Base-by-base conservation (phyloP, 345 rosid species). In the Diplotaxis tenuifolia region DNA sequence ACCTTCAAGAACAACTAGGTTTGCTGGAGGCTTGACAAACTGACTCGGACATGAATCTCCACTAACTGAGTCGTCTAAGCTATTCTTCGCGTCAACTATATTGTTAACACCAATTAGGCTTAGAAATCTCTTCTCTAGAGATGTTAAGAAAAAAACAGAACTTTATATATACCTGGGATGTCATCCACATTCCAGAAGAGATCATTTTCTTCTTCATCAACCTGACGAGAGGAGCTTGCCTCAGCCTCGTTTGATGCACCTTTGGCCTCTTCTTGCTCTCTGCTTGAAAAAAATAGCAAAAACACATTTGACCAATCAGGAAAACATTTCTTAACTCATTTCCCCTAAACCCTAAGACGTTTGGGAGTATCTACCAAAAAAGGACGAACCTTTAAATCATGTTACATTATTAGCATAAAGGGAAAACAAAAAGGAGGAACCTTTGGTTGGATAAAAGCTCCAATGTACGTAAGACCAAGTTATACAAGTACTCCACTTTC, bases 401-500 rank as follows among this genome's bases (percentile, higher is more conserved):
- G n/a, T 73, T 73, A n/a, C 27, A 0, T 25, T 4, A 60, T 6
- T 22, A 62, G 18, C 11, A n/a, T n/a, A n/a, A n/a, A n/a, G n/a
- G n/a, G n/a, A n/a, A n/a, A n/a, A n/a, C n/a, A n/a, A n/a, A n/a
- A 72, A 76, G 34, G 60, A 32, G 78, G 18, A 66, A 95, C 98
- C 98, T 88, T 69, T 86, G 86, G 62, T 84, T 83, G 20, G 97
- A 92, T 72, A 95, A 87, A 86, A 89, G 92, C 77, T 92, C 96
- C 88, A 95, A 87, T 32, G 96, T 83, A 79, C 92, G 99, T 78
- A 95, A 77, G 53, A 95, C 98, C 87, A 95, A 83, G 77, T 82
- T 89, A 77, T 92, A 92, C 18, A 95, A 75, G 82, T 95, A 95
- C 79, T 95, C 99, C 16, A 95, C 99, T 74, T 95, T 95, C 82